Percentiles rank a stretch among this genome's conserved stretches.
phyloP scores from a whole-genome alignment of 345 rosid species.

The Eucalyptus camaldulensis region DNA sequence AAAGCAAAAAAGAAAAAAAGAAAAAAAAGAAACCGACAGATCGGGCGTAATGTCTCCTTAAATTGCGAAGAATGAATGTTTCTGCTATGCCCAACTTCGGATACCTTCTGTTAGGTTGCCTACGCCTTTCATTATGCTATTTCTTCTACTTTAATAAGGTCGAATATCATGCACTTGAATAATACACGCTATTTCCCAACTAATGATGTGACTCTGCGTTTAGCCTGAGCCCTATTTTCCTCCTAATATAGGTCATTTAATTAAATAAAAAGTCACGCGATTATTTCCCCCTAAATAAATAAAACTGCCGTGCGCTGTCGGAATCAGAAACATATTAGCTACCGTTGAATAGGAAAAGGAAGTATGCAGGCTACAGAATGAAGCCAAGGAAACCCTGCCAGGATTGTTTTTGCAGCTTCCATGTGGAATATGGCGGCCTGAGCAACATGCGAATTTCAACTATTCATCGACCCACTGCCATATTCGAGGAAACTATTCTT shows the following conservation, averaged over 20 bases:
- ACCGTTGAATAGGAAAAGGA: background rate
- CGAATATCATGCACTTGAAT: background rate
- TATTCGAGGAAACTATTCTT: background rate
- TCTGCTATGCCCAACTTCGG: background rate
- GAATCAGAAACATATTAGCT: background rate
- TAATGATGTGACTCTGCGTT: background rate
- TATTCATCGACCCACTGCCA: background rate
- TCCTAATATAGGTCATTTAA: background rate
- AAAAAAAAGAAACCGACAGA: background rate
- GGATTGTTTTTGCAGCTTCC: background rate
- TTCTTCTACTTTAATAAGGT: background rate
- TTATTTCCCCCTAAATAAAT: background rate
- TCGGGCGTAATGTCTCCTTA: background rate
- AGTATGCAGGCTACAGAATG: background rate
- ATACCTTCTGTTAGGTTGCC: background rate
- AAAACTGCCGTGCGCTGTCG: background rate
- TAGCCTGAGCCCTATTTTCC: background rate
- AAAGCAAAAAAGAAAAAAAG: background rate
- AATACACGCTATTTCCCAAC: background rate
- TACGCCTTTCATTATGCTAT: background rate
- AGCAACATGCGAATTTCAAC: background rate
- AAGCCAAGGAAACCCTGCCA: background rate
- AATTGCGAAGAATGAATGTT: background rate
- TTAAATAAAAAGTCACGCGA: background rate
- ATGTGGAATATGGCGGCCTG: background rate